phyloP scores from a whole-genome alignment of 2,329 filamentous ascomycete genomes.

The Stemphylium lycopersici region DNA sequence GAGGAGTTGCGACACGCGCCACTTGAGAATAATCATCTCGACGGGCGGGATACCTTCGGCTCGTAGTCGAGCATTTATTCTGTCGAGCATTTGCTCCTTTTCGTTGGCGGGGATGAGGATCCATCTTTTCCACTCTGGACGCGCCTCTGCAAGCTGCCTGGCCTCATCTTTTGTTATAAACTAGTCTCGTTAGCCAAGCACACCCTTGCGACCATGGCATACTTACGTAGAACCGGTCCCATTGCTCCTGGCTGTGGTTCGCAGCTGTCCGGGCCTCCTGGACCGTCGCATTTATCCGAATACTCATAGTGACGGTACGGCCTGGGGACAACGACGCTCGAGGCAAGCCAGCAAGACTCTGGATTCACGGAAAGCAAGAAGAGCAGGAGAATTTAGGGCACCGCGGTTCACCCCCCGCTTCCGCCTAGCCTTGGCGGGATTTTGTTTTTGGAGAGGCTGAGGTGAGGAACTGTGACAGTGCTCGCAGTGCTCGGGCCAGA shows the following conservation, averaged over 20 bases:
- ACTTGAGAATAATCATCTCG: constrained; percentile 48
- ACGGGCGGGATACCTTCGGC: constrained; percentile 46
- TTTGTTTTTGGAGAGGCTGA: constrained; percentile 49
- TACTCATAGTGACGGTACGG: constrained; percentile 40
- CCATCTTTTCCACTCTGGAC: constrained; percentile 47
- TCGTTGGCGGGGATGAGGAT: constrained; percentile 47
- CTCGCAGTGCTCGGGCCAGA: constrained; percentile 46
- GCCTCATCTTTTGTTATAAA: constrained; percentile 48
- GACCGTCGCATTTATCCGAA: constrained; percentile 48
- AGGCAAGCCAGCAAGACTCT: constrained; percentile 35
- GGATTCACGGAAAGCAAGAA: constrained; percentile 40
- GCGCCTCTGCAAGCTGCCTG: constrained; percentile 44
- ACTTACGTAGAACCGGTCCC: constrained; percentile 48
- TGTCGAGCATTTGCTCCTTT: constrained; percentile 43
- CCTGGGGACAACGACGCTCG: constrained; percentile 28
- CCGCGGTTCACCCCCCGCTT: constrained; percentile 45
- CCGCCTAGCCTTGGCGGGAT: constrained; percentile 46
- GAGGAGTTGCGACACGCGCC: constrained; percentile 45
- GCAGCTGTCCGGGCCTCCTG: constrained; percentile 44
- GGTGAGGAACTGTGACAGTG: constrained; percentile 45
- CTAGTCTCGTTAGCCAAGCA: constrained; percentile 36
- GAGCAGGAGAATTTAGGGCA: constrained; percentile 47
- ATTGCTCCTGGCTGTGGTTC: constrained; percentile 47
- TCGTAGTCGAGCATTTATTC: constrained; percentile 43
- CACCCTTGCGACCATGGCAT: constrained; percentile 13